A percentile compares a stretch with the other conserved stretches of the same genome.
Conservation (phyloP, 2,329 filamentous ascomycete genomes). For the Dothideomycetes sp. region DNA sequence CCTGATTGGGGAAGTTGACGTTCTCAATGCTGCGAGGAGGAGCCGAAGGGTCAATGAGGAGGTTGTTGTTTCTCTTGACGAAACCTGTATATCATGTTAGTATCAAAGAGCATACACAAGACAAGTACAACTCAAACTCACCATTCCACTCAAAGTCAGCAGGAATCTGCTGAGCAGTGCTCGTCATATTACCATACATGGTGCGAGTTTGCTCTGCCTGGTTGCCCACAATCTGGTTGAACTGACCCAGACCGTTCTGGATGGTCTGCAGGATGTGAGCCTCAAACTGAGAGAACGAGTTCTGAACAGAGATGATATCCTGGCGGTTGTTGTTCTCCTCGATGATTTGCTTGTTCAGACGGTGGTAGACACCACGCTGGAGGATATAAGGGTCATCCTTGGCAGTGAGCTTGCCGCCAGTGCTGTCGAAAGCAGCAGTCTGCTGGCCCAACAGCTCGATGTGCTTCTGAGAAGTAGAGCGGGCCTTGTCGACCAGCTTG, state of each 20-base stretch:
- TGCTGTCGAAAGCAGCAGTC: slow-evolving; percentile 68
- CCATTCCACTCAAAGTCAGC: slow-evolving; percentile 82
- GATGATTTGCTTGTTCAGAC: slow-evolving; percentile 79
- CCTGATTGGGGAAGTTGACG: slow-evolving; percentile 80
- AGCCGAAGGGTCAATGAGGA: slow-evolving; percentile 69
- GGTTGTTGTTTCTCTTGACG: slow-evolving; percentile 56
- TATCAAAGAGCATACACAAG: too few species aligned
- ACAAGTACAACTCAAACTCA: not conserved
- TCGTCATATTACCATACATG: slow-evolving; percentile 77
- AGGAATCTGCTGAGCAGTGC: slow-evolving; percentile 65
- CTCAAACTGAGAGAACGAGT: slow-evolving; percentile 81
- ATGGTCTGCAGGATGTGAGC: slow-evolving; percentile 72
- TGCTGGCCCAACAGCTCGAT: slow-evolving; percentile 89
- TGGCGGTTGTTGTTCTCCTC: slow-evolving; percentile 96
- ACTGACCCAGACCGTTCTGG: slow-evolving; percentile 72
- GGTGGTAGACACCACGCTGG: slow-evolving; percentile 69
- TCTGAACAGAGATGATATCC: slow-evolving; percentile 84
- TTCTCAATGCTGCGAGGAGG: slow-evolving; percentile 63
- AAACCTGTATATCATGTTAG: slow-evolving; percentile 45
- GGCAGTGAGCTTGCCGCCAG: slow-evolving; percentile 60
- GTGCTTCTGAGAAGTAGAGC: slow-evolving; percentile 81
- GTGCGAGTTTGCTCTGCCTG: slow-evolving; percentile 74
- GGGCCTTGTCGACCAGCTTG: slow-evolving; percentile 87
- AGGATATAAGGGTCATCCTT: slow-evolving; percentile 82
- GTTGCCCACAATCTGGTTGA: slow-evolving; percentile 68